Base-by-base conservation (phyloP, 1,284 basidiomycete genomes). In the Hemileccinum hortonii region DNA sequence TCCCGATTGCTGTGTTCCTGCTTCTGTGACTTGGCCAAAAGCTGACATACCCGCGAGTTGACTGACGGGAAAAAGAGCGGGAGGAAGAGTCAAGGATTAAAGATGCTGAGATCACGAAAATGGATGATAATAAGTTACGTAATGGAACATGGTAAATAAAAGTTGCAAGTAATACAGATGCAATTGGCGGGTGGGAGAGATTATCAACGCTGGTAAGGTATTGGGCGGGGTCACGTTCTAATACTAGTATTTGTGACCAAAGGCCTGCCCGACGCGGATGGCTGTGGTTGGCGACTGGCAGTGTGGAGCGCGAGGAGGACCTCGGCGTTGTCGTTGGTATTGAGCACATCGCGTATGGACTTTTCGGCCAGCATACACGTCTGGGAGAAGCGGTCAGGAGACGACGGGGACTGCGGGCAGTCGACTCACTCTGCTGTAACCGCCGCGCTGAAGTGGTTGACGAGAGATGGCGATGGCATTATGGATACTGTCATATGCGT, bases 401-500 rank as follows among this genome's bases (percentile, higher is more conserved):
- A 32, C 8, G 10, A 39, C 24, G 18, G 12, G 30, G 8, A 14
- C 10, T 22, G 11, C 36, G 22, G 5, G 44, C 22, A 6, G 21
- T 12, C 14, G 41, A 79, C 84, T 65, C 63, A 90, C 87, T 62
- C 87, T 76, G 63, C 84, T 82, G 62, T 90, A 90, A 35, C 87
- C 87, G 29, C 87, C 87, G 4, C 78, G 74, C 57, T 83, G 77
- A 11, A 90, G 72, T 21, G 82, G 72, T 26, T 79, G 79, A 40
- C 86, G 82, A 56, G 84, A 83, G 53, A 77, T 77, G 9, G 88
- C 75, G 61, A 91, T 88, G 6, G 80, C 80, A 65, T 90, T 90
- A 67, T 91, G 89, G 53, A 91, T 87, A 10, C 83, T 81, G 58
- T 90, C 88, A 61, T 86, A 83, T 1, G 84, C 80, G 63, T 90